Percentiles rank a stretch among this genome's conserved stretches.
Evolutionary conservation across 768 basidiomycete species (phyloP).

Genomic region (Roridomyces roridus): DNA sequence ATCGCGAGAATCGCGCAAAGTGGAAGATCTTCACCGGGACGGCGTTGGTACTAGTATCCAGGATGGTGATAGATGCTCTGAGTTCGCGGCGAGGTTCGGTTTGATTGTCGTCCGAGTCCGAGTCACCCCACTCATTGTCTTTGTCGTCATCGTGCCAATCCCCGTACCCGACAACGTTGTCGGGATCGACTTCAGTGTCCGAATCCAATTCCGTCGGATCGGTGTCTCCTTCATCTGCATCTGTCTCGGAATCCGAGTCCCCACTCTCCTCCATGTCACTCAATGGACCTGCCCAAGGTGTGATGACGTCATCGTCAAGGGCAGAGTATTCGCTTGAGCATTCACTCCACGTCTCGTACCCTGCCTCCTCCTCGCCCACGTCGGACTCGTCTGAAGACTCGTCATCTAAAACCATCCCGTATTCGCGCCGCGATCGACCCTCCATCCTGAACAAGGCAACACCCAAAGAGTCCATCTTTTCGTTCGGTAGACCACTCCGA

Average conservation of each 20-base stretch:
- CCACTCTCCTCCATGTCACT: conserved; percentile 12
- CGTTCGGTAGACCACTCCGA: conserved; percentile 5
- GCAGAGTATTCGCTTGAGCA: conserved; percentile 19
- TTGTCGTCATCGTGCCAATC: conserved; percentile 6
- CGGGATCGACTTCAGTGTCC: conserved; percentile 6
- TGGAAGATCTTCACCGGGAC: conserved; percentile 22
- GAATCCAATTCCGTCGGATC: neutral
- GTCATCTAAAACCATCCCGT: neutral
- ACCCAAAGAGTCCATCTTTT: conserved; percentile 5
- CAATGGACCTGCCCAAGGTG: conserved; percentile 21
- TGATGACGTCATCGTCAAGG: conserved; percentile 19
- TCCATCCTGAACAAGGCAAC: conserved; percentile 1
- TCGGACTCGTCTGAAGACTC: neutral
- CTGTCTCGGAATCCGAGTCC: conserved; percentile 10
- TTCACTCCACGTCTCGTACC: conserved; percentile 30
- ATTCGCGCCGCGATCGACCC: neutral
- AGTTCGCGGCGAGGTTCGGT: neutral
- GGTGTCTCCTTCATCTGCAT: neutral
- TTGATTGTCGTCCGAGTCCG: conserved; percentile 6
- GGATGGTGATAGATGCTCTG: conserved; percentile 11
- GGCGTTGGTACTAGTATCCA: conserved; percentile 5
- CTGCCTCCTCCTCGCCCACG: neutral
- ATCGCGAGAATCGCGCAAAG: conserved; percentile 19
- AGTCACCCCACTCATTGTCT: conserved; percentile 4
- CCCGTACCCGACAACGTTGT: conserved; percentile 17